Evolutionary conservation across 805 yeast species (phyloP), one percentile per base, ranked within the genome.

Genomic region (Lipomyces sp.): DNA sequence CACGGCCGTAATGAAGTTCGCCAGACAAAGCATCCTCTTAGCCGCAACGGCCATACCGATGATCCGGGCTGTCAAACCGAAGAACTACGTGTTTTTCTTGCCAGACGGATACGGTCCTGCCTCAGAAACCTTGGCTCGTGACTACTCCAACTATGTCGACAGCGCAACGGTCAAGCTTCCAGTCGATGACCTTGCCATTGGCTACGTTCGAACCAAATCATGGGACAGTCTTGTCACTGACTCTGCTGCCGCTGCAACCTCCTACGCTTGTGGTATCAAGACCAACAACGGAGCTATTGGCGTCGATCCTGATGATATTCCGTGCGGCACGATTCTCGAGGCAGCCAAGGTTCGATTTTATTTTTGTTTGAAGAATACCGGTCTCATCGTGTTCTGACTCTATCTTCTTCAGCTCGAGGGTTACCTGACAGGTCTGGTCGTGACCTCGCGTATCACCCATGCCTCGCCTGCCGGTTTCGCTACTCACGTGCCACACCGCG

Each of bases 201-300:
- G 98, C 34, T 83, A 90, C 32, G 89, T 96, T 7, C 84, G 98
- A 72, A 93, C 98, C 0, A 83, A 92, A 68, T 90, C 97, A 18
- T 85, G 86, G 33, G 81, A 83, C 69, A 89, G 96, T 1, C 80
- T 90, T 73, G 85, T 93, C 66, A 93, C 98, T 0, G 98, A 93
- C 76, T 90, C 97, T 35, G 98, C 98, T 10, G 98, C 98, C 1
- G 98, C 97, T 15, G 98, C 97, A 15, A 92, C 97, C 13, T 97
- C 97, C 0, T 93, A 92, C 74, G 83, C 96, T 0, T 91, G 97
- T 77, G 94, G 87, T 4, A 74, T 86, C 73, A 93, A 93, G 80
- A 80, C 92, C 4, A 92, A 90, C 78, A 93, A 93, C 76, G 95
- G 96, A 15, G 97, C 97, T 11, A 90, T 93, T 76, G 96, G 92